Base-by-base conservation (phyloP, 1,139 yeast genomes). In the Kodamaea plutei region DNA sequence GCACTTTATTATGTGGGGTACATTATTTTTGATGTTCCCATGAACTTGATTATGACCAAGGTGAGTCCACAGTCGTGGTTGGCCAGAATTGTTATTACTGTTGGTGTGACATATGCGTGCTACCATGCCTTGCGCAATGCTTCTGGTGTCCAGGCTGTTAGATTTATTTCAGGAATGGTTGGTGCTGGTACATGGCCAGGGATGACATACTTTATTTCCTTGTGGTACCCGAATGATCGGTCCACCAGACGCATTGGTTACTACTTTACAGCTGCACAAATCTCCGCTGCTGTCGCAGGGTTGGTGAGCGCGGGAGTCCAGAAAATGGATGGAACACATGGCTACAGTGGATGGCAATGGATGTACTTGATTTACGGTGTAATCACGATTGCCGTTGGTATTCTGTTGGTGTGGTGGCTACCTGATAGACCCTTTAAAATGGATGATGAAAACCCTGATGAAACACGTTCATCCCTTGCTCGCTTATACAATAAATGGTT, bases 171-270 rank as follows among this genome's bases (percentile, higher is more conserved):
- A 15, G 96, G 96, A 28, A 48, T 82, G 37, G 84, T 82, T 37
- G 88, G 88, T 30, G 95, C 95, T 8, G 96, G 96, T 22, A 79
- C 88, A 3, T 87, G 95, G 95, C 96, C 96, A 1, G 96, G 95
- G 8, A 67, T 87, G 79, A 79, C 89, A 15, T 85, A 84, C 57
- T 87, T 84, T 48, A 69, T 87, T 26, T 76, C 89, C 1, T 64
- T 84, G 45, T 87, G 95, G 93, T 87, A 87, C 48, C 95, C 95
- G 1, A 74, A 80, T 33, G 80, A 83, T 30, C 67, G 93, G 36
- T 74, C 79, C 43, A 84, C 94, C 3, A 71, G 77, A 43, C 66
- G 96, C 48, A 83, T 87, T 40, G 95, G 95, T 2, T 85, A 83
- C 59, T 87, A 87, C 55, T 87, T 81, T 56, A 84, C 95, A 2